Base-by-base conservation (phyloP, 2,329 filamentous ascomycete species). In the Ascomycota sp. region DNA sequence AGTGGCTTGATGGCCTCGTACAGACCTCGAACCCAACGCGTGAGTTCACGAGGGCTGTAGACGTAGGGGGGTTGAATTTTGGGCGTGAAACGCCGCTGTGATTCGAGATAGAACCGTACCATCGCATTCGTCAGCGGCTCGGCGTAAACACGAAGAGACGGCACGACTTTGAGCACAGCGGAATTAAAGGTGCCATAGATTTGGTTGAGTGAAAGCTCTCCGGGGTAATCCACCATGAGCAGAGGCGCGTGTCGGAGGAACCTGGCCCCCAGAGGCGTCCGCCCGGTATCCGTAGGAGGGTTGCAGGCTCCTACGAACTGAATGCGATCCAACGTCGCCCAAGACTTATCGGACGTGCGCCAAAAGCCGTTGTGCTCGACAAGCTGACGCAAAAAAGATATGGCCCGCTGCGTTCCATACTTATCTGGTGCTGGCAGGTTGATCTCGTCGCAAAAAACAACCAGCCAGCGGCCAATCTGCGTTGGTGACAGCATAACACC, bases 351-450 rank as follows among this genome's bases (percentile, higher is more conserved):
- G 0, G 80, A 80, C 0, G 91, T 92, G 44, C 86, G 72, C 91
- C 91, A 99, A 68, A 98, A 99, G 25, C 89, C 89, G 45, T 95
- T 95, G 50, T 98, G 89, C 54, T 99, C 89, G 33, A 99, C 84
- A 40, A 99, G 72, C 53, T 99, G 89, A 44, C 91, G 75, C 43
- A 99, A 57, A 68, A 99, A 98, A 6, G 89, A 91, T 42, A 98
- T 98, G 27, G 89, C 89, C 40, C 89, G 75, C 54, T 98, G 89
- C 2, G 91, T 98, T 36, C 84, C 86, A 52, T 99, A 99, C 47
- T 83, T 86, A 58, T 99, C 89, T 4, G 89, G 89, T 5, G 89
- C 86, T 6, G 89, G 89, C 62, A 99, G 66, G 56, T 99, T 99
- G 59, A 99, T 98, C 54, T 99, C 89, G 51, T 99, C 89, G 47